Base-by-base conservation (phyloP, 768 basidiomycete genomes). In the Cystobasidium onofrii region DNA sequence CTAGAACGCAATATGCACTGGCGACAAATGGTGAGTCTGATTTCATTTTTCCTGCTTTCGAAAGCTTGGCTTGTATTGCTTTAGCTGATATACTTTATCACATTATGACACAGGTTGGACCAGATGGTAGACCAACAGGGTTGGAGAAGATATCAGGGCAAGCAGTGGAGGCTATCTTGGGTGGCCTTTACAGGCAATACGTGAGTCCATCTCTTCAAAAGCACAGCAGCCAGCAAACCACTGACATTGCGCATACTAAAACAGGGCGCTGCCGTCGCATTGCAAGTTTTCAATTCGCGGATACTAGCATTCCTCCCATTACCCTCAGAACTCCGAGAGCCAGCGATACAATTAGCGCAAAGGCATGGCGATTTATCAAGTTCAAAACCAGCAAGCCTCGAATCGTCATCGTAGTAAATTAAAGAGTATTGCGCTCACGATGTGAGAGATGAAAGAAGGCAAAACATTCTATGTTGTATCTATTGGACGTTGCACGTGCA, bases 281-380 rank as follows among this genome's bases (percentile, higher is more conserved):
- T 71, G 2, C 52, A 71, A 29, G 69, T 60, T n/a, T 71, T 71
- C 69, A 71, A 71, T 52, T 71, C 69, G 54, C 69, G 69, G 10
- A 60, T 71, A 36, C 27, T 71, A 23, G 46, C 69, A 17, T 71
- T 71, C 41, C 54, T 71, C 2, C 54, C 52, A 10, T 36, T 71
- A 34, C 69, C 69, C 17, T 36, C 50, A n/a, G 34, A 71, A 29
- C 52, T 71, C 3, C 52, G 69, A 10, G 44, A 44, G 18, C 55
- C 69, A 4, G 69, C 69, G 18, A 34, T 71, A 55, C 69, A 71
- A 44, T 31, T 71, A 20, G 69, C 69, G 27, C 52, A 39, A 25
- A 23, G 33, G 10, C 33, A 55, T n/a, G 69, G 69, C 7, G 52
- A 71, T 36, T 55, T 71, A 31, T 60, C 65, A 27, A 39, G 57